phyloP scores from a whole-genome alignment of 2,329 filamentous ascomycete genomes.

The Fusarium begoniae region DNA sequence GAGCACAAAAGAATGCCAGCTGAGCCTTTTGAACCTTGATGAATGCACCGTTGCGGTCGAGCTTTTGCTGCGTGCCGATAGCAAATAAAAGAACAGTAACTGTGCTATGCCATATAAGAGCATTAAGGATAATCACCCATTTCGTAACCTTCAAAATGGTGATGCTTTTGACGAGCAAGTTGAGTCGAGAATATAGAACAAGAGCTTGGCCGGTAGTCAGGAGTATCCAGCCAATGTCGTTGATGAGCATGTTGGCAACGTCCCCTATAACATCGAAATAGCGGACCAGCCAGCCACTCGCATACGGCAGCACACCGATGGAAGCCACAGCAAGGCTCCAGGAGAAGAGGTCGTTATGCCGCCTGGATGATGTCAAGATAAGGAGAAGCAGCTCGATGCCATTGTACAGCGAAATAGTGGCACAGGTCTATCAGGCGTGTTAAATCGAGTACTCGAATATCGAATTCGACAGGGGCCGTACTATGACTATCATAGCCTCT shows the following conservation, averaged over 20 bases:
- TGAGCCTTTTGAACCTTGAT: slow-evolving; percentile 19
- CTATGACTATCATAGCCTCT: slow-evolving; percentile 33
- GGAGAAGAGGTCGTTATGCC: slow-evolving; percentile 22
- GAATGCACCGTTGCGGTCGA: slow-evolving; percentile 1
- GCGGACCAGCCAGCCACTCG: slow-evolving; percentile 17
- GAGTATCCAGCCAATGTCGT: slow-evolving; percentile 29
- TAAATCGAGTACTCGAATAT: neutral
- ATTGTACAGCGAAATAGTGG: slow-evolving; percentile 29
- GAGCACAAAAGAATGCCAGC: slow-evolving; percentile 22
- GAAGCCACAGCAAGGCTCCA: slow-evolving; percentile 29
- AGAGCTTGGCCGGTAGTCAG: slow-evolving; percentile 30
- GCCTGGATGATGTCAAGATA: slow-evolving; percentile 28
- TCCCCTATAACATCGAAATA: slow-evolving; percentile 24
- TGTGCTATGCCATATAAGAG: slow-evolving; percentile 22
- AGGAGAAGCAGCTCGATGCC: slow-evolving; percentile 25
- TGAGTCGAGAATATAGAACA: slow-evolving; percentile 32
- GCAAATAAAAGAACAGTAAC: slow-evolving; percentile 23
- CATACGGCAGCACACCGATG: slow-evolving; percentile 20
- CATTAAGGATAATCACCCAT: slow-evolving; percentile 30
- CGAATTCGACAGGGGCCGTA: neutral
- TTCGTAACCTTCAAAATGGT: slow-evolving; percentile 2
- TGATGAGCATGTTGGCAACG: slow-evolving; percentile 7
- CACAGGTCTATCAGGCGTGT: slow-evolving; percentile 14
- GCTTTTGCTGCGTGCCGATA: slow-evolving; percentile 4
- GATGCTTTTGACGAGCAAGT: slow-evolving; percentile 12